phyloP scores from a whole-genome alignment of 2,329 filamentous ascomycete species.

The Pestalotiopsis sp. region DNA sequence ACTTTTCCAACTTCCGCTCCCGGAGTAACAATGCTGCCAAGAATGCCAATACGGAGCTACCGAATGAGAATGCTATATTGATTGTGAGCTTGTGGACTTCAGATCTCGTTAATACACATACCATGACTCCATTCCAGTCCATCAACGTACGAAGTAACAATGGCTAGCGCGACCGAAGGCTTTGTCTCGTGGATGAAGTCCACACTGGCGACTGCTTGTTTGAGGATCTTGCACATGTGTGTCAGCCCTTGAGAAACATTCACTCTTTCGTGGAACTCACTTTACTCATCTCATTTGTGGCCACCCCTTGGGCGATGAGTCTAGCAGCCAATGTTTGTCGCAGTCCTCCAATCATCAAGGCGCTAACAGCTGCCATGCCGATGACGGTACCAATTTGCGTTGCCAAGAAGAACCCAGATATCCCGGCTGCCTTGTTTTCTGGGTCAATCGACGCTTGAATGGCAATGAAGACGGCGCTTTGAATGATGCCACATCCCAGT shows the following conservation, averaged over 20 bases:
- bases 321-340: constrained; percentile 31
- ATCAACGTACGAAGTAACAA: neutral
- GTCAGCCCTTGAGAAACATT: neutral
- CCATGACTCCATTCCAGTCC: neutral
- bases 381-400: constrained; percentile 40
- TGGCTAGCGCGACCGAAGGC: neutral
- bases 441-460: constrained; percentile 48
- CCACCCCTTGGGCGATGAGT: constrained; percentile 17
- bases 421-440: constrained; percentile 51
- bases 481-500: constrained; percentile 50
- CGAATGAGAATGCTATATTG: neutral
- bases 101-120: neutral
- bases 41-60: neutral
- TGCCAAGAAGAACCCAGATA: constrained; percentile 48
- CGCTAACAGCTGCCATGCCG: constrained; percentile 28
- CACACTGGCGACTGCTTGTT: constrained; percentile 40
- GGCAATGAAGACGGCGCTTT: constrained; percentile 50
- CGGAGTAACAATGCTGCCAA: neutral
- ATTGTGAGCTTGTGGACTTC: neutral
- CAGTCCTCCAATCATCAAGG: constrained; percentile 25
- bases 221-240: constrained; percentile 37
- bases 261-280: neutral
- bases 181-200: constrained; percentile 36
- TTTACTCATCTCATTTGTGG: neutral
- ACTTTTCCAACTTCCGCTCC: neutral